Evolutionary conservation across 306 rosid genomes (phyloP).

Genomic region (Nissolia schottii): DNA sequence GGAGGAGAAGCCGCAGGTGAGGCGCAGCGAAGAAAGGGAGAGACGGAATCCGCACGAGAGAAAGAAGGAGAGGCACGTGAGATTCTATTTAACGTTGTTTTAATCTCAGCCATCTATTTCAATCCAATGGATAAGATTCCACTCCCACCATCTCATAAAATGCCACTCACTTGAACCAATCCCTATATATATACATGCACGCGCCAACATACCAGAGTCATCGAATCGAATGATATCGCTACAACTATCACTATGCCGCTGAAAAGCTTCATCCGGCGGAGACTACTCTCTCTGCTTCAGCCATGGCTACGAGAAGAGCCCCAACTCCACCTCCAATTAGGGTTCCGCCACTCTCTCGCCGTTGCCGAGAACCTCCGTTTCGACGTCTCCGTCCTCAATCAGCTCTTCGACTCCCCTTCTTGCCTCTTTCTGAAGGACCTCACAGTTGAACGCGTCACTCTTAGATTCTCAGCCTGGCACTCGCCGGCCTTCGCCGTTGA

Average conservation of each 20-base stretch:
- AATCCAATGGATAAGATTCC: too few species aligned
- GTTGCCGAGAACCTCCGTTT: slow-evolving; percentile 51
- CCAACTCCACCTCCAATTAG: slow-evolving; percentile 52
- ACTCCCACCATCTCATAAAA: neutral
- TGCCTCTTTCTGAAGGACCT: slow-evolving; percentile 47
- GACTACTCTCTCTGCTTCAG: slow-evolving; percentile 57
- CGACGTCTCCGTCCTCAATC: slow-evolving; percentile 49
- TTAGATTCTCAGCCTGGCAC: slow-evolving; percentile 69
- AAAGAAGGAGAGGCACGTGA: too few species aligned
- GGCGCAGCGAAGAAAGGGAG: too few species aligned
- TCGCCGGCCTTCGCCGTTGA: slow-evolving; percentile 56
- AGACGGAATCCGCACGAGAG: too few species aligned
- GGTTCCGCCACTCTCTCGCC: slow-evolving; percentile 50
- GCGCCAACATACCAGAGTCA: neutral
- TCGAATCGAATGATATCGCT: neutral
- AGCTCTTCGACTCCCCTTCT: slow-evolving; percentile 46
- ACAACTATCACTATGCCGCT: slow-evolving; percentile 36
- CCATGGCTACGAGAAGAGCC: slow-evolving; percentile 78
- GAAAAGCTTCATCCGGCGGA: slow-evolving; percentile 45
- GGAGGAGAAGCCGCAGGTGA: too few species aligned
- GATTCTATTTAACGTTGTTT: too few species aligned
- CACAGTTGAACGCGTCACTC: slow-evolving; percentile 43
- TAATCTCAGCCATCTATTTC: too few species aligned
- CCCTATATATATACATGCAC: neutral
- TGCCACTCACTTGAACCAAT: neutral